phyloP scores from a whole-genome alignment of 108 stramenopile species.

The Seminavis robusta region DNA sequence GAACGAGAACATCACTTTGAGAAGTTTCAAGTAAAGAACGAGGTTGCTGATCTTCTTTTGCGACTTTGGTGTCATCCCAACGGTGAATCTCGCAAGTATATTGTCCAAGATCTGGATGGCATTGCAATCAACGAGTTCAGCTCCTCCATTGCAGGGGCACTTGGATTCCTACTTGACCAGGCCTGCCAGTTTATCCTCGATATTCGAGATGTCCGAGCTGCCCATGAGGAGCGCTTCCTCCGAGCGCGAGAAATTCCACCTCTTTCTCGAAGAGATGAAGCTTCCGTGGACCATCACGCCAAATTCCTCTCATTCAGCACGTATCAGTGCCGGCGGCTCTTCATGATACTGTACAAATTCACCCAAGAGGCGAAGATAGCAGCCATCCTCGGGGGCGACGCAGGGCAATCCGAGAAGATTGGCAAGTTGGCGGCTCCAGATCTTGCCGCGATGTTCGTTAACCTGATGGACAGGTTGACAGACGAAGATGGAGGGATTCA shows the following conservation, averaged over 20 bases:
- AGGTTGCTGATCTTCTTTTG: conserved; percentile 1
- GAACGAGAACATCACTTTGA: conserved; percentile 2
- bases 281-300: not conserved
- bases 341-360: not conserved
- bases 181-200: not conserved
- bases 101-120: too few relatives aligned
- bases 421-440: too few relatives aligned
- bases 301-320: not conserved
- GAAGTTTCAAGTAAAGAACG: conserved; percentile 1
- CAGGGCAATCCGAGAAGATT: too few relatives aligned
- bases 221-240: not conserved
- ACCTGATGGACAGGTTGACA: not conserved
- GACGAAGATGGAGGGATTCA: not conserved
- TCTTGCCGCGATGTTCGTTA: too few relatives aligned
- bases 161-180: not conserved
- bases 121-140: too few relatives aligned
- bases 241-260: too few relatives aligned
- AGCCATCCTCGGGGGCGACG: too few relatives aligned
- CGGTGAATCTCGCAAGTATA: not conserved
- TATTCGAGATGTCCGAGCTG: too few relatives aligned
- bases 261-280: too few relatives aligned
- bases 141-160: not conserved
- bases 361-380: not conserved
- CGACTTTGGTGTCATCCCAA: conserved; percentile 2
- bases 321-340: not conserved